Evolutionary conservation across 768 basidiomycete genomes (phyloP).

Genomic region (Leccinellum luteum): DNA sequence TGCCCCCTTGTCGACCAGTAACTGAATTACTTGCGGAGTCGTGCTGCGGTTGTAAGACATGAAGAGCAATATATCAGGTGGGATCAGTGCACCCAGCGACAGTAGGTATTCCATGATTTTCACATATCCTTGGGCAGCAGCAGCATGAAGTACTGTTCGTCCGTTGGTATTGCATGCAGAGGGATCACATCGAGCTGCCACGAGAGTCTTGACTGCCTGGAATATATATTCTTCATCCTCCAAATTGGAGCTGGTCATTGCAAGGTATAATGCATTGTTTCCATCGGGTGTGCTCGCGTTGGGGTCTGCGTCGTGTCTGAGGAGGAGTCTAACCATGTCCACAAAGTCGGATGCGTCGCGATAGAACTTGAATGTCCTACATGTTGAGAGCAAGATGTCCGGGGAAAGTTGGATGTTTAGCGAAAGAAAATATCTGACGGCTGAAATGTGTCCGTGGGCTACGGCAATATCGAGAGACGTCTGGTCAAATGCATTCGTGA

Average conservation of each 20-base stretch:
- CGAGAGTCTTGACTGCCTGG: neutral
- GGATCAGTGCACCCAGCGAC: neutral
- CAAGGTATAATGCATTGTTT: neutral
- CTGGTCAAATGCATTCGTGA: neutral
- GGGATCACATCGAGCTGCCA: neutral
- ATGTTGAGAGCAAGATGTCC: neutral
- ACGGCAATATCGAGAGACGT: neutral
- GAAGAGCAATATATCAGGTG: neutral
- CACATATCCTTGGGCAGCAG: fast-evolving
- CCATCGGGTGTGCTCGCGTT: neutral
- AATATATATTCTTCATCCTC: neutral
- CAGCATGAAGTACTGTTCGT: neutral
- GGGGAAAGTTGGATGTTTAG: neutral
- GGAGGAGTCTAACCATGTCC: neutral
- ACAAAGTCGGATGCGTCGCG: too few relatives aligned
- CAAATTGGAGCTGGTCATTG: too few relatives aligned
- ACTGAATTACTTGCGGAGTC: neutral
- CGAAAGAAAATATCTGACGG: neutral
- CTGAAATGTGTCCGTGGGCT: too few relatives aligned
- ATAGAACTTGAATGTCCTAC: too few relatives aligned
- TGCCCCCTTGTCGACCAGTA: neutral
- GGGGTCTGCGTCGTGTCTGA: neutral
- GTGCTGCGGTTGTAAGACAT: neutral
- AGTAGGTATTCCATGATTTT: neutral
- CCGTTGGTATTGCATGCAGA: neutral